Conservation (phyloP, 139 green algal genomes). For the Desmodesmus armatus region DNA sequence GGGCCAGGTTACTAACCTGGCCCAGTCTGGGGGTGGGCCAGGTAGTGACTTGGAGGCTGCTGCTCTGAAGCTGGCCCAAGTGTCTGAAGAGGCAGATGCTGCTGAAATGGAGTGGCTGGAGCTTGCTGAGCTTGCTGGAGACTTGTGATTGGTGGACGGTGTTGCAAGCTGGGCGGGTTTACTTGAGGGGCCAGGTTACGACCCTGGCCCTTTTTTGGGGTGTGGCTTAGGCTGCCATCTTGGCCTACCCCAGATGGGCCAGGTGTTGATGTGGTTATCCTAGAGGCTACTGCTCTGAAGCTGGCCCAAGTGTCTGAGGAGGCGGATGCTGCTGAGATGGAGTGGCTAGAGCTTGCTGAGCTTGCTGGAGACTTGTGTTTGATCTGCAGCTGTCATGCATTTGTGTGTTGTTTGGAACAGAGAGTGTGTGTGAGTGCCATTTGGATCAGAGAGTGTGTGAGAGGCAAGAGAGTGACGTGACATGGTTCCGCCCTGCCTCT, state of each 20-base stretch:
- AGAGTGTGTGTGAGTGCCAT: too few relatives aligned
- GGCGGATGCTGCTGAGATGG: not conserved
- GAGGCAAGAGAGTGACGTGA: too few relatives aligned
- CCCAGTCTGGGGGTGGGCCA: not conserved
- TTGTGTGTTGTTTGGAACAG: too few relatives aligned
- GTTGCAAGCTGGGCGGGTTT: not conserved
- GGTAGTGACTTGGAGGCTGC: not conserved
- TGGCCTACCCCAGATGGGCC: not conserved
- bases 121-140: constrained; percentile 15
- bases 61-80: not conserved
- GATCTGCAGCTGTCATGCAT: too few relatives aligned
- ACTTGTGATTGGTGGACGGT: not conserved
- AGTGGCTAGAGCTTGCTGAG: constrained; percentile 10
- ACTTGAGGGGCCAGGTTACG: not conserved
- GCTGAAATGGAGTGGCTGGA: constrained; percentile 26
- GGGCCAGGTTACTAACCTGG: not conserved
- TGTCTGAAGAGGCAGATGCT: not conserved
- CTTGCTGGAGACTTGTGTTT: constrained; percentile 11
- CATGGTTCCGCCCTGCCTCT: too few relatives aligned
- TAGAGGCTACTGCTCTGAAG: too few relatives aligned
- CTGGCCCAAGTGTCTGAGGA: not conserved
- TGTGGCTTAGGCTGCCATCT: too few relatives aligned
- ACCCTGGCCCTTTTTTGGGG: not conserved
- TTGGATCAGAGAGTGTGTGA: too few relatives aligned
- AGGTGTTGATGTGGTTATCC: not conserved